These are phyloP conservation scores for Hypoxylon sp. DNA, from an alignment of 2,329 filamentous ascomycete genomes.

Conservation along the genomic window DNA sequence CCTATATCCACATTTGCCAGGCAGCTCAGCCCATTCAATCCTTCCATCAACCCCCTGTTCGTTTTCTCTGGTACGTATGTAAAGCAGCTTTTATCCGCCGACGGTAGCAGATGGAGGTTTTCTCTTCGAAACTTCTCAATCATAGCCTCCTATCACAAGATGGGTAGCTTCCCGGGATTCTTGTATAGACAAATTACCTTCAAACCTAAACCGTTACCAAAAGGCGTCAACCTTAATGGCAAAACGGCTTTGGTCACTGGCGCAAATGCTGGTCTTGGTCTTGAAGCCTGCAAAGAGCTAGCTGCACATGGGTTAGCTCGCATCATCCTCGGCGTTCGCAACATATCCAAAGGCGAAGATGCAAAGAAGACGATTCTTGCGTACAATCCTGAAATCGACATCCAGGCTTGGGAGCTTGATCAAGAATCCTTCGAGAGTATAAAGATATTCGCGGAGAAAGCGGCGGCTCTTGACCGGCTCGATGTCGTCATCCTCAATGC, in stretches of 20 bases:
- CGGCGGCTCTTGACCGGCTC: conserved; percentile 22
- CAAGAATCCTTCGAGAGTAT: conserved; percentile 42
- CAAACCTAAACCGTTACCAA: conserved; percentile 24
- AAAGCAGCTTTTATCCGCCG: neutral
- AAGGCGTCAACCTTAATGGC: conserved; percentile 11
- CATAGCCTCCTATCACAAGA: neutral
- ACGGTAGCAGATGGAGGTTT: neutral
- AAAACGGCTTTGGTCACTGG: conserved; percentile 27
- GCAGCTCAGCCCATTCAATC: neutral
- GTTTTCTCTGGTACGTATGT: neutral
- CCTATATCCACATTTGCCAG: neutral
- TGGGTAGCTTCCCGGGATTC: conserved; percentile 28
- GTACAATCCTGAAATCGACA: conserved; percentile 7
- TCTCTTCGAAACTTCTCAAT: neutral
- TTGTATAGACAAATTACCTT: conserved; percentile 25
- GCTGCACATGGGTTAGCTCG: conserved; percentile 30
- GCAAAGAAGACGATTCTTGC: conserved; percentile 11
- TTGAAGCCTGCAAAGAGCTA: conserved; percentile 33
- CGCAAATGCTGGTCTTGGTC: conserved; percentile 38
- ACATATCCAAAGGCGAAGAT: conserved; percentile 25
- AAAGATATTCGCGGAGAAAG: conserved; percentile 30
- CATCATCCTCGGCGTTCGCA: conserved; percentile 36
- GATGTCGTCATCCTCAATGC: conserved; percentile 42
- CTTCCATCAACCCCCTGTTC: neutral
- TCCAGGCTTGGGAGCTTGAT: conserved; percentile 42